These are phyloP conservation scores for Obba rivulosa DNA, from an alignment of 768 basidiomycete genomes.

Conservation along the genomic window DNA sequence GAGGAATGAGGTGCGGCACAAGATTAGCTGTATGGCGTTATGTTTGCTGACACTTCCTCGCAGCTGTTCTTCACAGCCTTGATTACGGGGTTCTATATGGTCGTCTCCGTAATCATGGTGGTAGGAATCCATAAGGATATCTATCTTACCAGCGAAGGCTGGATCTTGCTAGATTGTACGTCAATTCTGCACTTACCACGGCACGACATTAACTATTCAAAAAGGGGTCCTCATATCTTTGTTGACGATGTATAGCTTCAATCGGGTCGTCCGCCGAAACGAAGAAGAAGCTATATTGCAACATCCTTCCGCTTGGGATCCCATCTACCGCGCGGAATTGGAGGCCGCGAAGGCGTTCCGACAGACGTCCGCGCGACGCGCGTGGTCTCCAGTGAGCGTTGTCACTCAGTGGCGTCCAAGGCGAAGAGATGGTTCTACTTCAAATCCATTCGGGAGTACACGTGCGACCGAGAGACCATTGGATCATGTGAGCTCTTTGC, in stretches of 20 bases:
- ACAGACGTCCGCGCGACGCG: constrained; percentile 9
- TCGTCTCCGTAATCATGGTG: constrained; percentile 43
- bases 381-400: constrained; percentile 13
- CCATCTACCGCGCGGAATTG: constrained; percentile 26
- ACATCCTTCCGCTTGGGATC: constrained; percentile 39
- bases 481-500: neutral
- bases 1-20: constrained; percentile 51
- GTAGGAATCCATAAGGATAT: constrained; percentile 45
- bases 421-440: neutral
- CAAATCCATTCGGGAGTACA: neutral
- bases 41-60: neutral
- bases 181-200: neutral
- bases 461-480: neutral
- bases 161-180: constrained; percentile 54
- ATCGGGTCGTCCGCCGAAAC: constrained; percentile 54
- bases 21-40: neutral
- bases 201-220: neutral
- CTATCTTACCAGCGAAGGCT: constrained; percentile 41
- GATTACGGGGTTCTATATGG: constrained; percentile 43
- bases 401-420: constrained; percentile 6
- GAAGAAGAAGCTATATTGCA: constrained; percentile 52
- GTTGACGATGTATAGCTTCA: constrained; percentile 54
- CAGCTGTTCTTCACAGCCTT: constrained; percentile 53
- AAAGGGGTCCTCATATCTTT: constrained; percentile 53
- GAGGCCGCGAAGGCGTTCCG: constrained; percentile 13